phyloP scores from a whole-genome alignment of 169 alveolate genomes.

The Babesia ovis region DNA sequence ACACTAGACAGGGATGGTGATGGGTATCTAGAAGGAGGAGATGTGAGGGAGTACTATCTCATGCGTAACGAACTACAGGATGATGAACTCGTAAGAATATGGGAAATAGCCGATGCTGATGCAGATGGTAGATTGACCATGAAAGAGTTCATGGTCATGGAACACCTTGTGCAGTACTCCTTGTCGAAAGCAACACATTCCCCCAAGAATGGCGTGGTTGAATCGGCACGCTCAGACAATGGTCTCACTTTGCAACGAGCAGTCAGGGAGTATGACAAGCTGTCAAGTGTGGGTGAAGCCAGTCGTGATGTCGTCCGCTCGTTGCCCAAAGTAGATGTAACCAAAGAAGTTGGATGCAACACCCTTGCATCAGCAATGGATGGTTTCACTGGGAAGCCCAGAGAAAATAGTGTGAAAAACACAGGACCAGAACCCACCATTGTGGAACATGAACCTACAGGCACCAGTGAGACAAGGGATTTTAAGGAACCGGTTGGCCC shows the following conservation, averaged over 20 bases:
- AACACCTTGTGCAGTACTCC: conserved; percentile 37
- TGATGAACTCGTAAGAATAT: conserved; percentile 50
- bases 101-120: conserved; percentile 63
- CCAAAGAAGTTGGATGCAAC: not conserved
- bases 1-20: conserved; percentile 37
- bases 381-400: not conserved
- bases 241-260: not conserved
- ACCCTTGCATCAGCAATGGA: not conserved
- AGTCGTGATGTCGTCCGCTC: not conserved
- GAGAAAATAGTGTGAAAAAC: not conserved
- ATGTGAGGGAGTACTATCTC: conserved; percentile 47
- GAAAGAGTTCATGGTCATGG: conserved; percentile 61
- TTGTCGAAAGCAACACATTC: conserved; percentile 7
- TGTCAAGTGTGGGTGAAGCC: not conserved
- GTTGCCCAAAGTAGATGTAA: not conserved
- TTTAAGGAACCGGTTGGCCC: not conserved
- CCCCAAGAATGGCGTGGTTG: not conserved
- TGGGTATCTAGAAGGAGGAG: conserved; percentile 53
- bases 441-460: not conserved
- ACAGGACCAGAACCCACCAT: not conserved
- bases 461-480: not conserved
- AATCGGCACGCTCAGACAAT: not conserved
- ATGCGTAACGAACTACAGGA: conserved; percentile 25
- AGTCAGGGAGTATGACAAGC: not conserved
- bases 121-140: conserved; percentile 49